Evolutionary conservation across 495 filamentous ascomycete genomes (phyloP), one percentile per base, ranked within the genome.

Genomic region (Cercophora scortea): DNA sequence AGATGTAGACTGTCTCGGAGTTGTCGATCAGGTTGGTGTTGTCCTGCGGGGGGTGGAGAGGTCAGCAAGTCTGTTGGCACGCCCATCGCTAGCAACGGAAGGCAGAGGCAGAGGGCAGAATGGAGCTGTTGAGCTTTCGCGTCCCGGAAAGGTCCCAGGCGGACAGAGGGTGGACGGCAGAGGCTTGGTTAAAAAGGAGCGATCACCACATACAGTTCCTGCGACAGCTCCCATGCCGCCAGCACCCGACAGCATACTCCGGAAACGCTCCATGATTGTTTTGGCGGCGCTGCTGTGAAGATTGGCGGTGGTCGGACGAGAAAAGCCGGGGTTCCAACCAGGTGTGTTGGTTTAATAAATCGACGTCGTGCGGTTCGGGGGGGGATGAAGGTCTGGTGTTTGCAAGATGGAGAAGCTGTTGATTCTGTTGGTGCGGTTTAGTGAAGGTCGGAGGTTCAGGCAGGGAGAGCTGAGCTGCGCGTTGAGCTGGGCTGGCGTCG

Each of bases 1-100:
- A 98, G 64, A 98, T 96, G 73, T 98, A 95, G 61, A 98, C 93
- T 50, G 94, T 98, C 77, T 98, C 93, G 59, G 93, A 96, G 75
- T 98, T 98, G 72, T 98, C 93, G 64, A 97, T 90, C 42, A 97
- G 78, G 64, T 83, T 88, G 13, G 83, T 76, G 56, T 87, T 90
- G 59, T 96, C 90, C 89, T 95, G 49, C 0, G 4, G 6, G 33
- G 6, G 8, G 32, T 5, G 16, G 19, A 17, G 44, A 45, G 16
- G 49, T 63, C 35, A 61, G 54, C n/a, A 43, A 25, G 8, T 16
- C 6, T 38, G 45, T 55, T 38, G 9, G 34, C 16, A 3, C 32
- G 15, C n/a, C n/a, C 32, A 17, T 32, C 19, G 39, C n/a, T 10
- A 5, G 36, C 36, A 8, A 10, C 7, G 36, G 10, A 38, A 3